Base-by-base conservation (phyloP, 2,329 filamentous ascomycete species). In the Xylaria sp. region DNA sequence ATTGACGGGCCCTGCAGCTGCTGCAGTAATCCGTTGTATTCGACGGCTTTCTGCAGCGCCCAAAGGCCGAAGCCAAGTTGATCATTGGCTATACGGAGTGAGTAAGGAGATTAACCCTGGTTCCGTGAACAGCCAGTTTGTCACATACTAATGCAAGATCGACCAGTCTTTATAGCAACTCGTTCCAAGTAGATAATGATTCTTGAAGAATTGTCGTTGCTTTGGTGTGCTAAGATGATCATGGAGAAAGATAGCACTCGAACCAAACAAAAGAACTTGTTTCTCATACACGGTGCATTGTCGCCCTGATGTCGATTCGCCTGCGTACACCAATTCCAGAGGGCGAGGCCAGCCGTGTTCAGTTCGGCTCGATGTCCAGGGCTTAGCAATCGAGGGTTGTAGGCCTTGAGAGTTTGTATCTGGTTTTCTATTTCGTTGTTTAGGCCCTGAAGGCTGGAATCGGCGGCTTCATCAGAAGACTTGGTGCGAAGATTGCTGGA, bases 281-380 rank as follows among this genome's bases (percentile, higher is more conserved):
- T 69, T 67, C 60, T 68, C 4, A 62, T 60, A 0, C 71, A 66
- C 3, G 68, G 57, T 1, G 59, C 11, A 47, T 64, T 53, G 21
- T 68, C 43, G 25, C 70, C 58, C 63, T 74, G 70, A 52, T 79
- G 71, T 7, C 78, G 75, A 37, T 74, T 77, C 5, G 86, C 70
- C 25, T 83, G 81, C 1, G 87, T 86, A 40, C 86, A 87, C 5
- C 83, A 71, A 65, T 92, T 92, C 90, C 89, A 92, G 7, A 92
- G 75, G 23, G 79, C 77, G 0, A 83, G 82, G 57, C 85, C 90
- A 6, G 79, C 67, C 4, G 67, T 73, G 62, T 90, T 87, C 3
- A 91, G 75, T 4, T 83, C 79, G 23, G 76, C 73, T 41, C 79
- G 77, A 1, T 72, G 72, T 10, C 68, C 63, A 11, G 71, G 41